Evolutionary conservation across 257 asterid species (phyloP), one percentile per base, ranked within the genome.

Genomic region (Gentiana dahurica): DNA sequence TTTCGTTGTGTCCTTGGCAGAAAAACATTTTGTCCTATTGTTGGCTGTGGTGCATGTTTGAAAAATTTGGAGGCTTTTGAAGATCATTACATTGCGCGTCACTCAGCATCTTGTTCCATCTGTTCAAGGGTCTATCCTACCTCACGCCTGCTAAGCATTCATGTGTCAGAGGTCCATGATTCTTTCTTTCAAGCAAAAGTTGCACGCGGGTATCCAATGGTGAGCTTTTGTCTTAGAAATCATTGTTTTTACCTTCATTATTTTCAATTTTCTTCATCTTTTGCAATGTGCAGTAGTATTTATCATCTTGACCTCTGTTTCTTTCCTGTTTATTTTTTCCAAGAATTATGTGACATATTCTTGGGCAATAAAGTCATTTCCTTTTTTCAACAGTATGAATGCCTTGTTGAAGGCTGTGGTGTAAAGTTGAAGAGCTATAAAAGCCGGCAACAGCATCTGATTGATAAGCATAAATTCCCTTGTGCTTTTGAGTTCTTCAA

Each of bases 131-230:
- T 85, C 58, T 91, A 79, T 69, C 98, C 98, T 13, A 91, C 98
- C 0, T 76, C 96, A 37, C 95, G 80, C 44, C 75, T 91, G 69
- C 95, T 91, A 65, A 82, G 94, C 65, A 79, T 91, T 64, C 98
- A 91, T 61, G 77, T 91, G n/a, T 87, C 98, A 36, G 96, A 87
- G 78, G 87, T 77, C 60, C 96, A 87, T 60, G 96, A 87, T 83
- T 91, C 96, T 53, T 91, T 87, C 81, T 91, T 91, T 54, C 85
- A 91, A 72, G 96, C 96, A 64, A 91, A 91, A 76, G 96, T 78
- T 68, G 83, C 89, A 36, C 89, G 96, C 63, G 98, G 98, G 39
- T 81, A 44, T 71, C 69, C 87, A 45, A 82, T 87, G 98, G 98
- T 91, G 79, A 68, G 36, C 46, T 62, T 53, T 53, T 53, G 57